Percentiles rank a stretch among this genome's conserved stretches.
phyloP scores from a whole-genome alignment of 345 rosid species.

The Chamaenerion angustifolium region DNA sequence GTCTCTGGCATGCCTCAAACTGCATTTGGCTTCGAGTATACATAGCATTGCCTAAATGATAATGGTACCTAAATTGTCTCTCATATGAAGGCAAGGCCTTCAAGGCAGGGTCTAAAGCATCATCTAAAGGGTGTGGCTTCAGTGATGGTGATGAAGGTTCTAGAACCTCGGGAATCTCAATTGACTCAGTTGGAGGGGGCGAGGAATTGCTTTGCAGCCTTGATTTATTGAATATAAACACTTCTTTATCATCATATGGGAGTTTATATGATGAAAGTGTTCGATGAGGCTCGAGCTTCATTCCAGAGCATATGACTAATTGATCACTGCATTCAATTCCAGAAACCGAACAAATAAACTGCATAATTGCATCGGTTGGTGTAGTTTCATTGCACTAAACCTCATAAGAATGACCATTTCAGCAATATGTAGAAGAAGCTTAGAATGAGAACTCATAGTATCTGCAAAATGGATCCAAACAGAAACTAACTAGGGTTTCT shows the following conservation, averaged over 20 bases:
- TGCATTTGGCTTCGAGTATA: no score
- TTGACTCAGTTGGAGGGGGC: conserved; percentile 54
- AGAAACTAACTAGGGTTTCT: no score
- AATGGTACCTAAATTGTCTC: no score
- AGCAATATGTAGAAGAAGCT: conserved; percentile 72
- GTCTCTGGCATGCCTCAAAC: no score
- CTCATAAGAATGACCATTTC: conserved; percentile 72
- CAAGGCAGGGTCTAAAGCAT: conserved; percentile 84
- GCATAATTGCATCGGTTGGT: no score
- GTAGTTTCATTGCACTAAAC: conserved; percentile 53
- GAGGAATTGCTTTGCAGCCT: conserved; percentile 53
- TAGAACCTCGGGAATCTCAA: conserved; percentile 33
- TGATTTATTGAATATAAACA: conserved; percentile 65
- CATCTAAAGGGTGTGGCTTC: conserved; percentile 72
- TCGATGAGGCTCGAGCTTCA: conserved; percentile 78
- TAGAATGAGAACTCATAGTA: conserved; percentile 65
- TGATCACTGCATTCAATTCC: conserved; percentile 61
- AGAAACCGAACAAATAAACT: conserved; percentile 33
- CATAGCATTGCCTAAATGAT: no score
- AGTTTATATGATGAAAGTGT: conserved; percentile 68
- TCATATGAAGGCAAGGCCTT: conserved; percentile 88
- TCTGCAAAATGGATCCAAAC: background rate
- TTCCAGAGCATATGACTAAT: conserved; percentile 66
- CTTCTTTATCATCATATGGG: conserved; percentile 55
- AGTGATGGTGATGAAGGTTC: conserved; percentile 40